Percentiles rank a stretch among this genome's conserved stretches.
Evolutionary conservation across 805 yeast species (phyloP).

Genomic region (Starmerella sirachaensis): DNA sequence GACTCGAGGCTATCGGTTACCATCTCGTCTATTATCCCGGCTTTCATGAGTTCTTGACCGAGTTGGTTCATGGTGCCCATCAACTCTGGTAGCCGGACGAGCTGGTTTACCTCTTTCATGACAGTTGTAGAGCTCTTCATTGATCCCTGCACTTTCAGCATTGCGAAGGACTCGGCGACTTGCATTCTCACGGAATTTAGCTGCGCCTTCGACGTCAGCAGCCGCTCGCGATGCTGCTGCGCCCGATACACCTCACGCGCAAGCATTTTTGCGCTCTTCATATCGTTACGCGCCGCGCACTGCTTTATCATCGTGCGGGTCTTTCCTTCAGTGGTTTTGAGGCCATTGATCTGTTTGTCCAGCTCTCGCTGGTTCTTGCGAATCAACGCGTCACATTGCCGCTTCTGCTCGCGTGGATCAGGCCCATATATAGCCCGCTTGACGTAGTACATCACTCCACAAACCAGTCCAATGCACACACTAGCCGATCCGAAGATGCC

Average conservation of each 20-base stretch:
- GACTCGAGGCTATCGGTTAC: constrained; percentile 76
- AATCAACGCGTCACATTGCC: constrained; percentile 64
- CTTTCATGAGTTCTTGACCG: constrained; percentile 65
- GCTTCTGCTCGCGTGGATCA: constrained; percentile 72
- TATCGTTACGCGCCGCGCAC: constrained; percentile 65
- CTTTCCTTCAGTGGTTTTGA: constrained; percentile 53
- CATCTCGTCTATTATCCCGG: constrained; percentile 80
- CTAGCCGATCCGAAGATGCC: not conserved
- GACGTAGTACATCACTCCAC: constrained; percentile 54
- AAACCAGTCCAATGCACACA: not conserved
- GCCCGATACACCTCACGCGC: constrained; percentile 72
- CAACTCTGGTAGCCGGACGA: constrained; percentile 69
- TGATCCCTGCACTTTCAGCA: constrained; percentile 70
- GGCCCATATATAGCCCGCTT: constrained; percentile 93
- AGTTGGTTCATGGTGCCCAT: constrained; percentile 74
- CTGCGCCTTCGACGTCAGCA: constrained; percentile 73
- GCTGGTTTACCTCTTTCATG: constrained; percentile 76
- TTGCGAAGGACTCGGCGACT: constrained; percentile 79
- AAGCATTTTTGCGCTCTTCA: constrained; percentile 60
- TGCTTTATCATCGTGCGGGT: constrained; percentile 65
- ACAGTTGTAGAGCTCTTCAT: constrained; percentile 65
- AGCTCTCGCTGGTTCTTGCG: constrained; percentile 77
- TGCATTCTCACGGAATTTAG: constrained; percentile 78
- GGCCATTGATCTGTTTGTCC: constrained; percentile 59
- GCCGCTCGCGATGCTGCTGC: constrained; percentile 58